Base-by-base conservation (phyloP, 805 yeast genomes). In the Alloascoidea hylecoeti region DNA sequence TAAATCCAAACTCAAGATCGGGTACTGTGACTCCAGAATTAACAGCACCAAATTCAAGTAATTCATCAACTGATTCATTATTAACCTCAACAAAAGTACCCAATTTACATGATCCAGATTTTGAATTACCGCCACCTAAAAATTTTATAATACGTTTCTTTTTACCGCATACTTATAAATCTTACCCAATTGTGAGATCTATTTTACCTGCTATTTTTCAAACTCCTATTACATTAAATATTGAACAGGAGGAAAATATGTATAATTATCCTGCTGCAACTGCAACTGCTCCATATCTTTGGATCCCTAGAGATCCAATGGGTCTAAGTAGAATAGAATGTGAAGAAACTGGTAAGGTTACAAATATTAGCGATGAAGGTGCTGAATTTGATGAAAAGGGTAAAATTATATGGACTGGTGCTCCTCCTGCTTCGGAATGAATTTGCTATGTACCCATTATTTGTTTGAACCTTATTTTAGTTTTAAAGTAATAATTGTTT, bases 261-360 rank as follows among this genome's bases (percentile, higher is more conserved):
- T 89, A 78, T 57, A 73, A 75, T 49, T 70, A 68, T 50, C 96
- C 96, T 2, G 82, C 78, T 4, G 75, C 78, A 14, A 61, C 72
- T 17, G 78, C 78, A 0, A 55, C 64, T 35, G 70, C 82, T 47
- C 94, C 95, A 2, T 63, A 66, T n/a, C 60, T 89, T 15, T 89
- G 98, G 98, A 73, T 89, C 49, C 94, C 96, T n/a, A 63, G 64
- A 41, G 98, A 89, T 55, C 78, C 83, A 5, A 72, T 75, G 70
- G 97, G 97, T 1, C 69, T 84, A 47, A 80, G 95, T 1, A 58
- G 64, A 2, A 52, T 50, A 12, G 75, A 78, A 48, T 75, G 81
- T 16, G 68, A 67, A 32, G 62, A 72, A 33, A 48, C 49, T 6
- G 53, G 61, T 15, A 68, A 64, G 1, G 63, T 74, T 4, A 70